A percentile compares a stretch with the other conserved stretches of the same genome.
Evolutionary conservation across 1,139 yeast species (phyloP).

Genomic region (Scheffersomyces insectosa): DNA sequence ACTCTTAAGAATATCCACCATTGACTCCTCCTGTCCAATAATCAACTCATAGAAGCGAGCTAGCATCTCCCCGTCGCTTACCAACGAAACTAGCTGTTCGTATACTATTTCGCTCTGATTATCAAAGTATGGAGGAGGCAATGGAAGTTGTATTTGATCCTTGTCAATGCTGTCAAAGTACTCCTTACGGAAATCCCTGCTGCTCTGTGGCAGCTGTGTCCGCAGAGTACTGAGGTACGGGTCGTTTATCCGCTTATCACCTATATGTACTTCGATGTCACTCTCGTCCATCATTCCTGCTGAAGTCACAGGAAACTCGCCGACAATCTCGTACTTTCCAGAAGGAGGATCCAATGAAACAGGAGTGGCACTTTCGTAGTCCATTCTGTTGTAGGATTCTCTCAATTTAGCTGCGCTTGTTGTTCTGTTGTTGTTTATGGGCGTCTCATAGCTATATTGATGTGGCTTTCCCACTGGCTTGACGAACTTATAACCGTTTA

Average conservation of each 20-base stretch:
- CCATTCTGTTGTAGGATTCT: slow-evolving; percentile 16
- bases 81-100: slow-evolving; percentile 18
- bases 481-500: slow-evolving; percentile 39
- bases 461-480: slow-evolving; percentile 17
- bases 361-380: slow-evolving; percentile 8
- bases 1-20: slow-evolving; percentile 34
- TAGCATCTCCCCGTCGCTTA: slow-evolving; percentile 24
- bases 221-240: slow-evolving; percentile 26
- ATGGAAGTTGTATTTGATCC: slow-evolving; percentile 10
- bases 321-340: slow-evolving; percentile 30
- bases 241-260: slow-evolving; percentile 43
- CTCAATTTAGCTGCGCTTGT: slow-evolving; percentile 11
- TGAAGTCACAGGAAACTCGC: slow-evolving; percentile 37
- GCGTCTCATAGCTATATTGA: slow-evolving; percentile 23
- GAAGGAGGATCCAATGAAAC: slow-evolving; percentile 3
- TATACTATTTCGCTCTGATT: slow-evolving; percentile 9
- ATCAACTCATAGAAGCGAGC: slow-evolving; percentile 29
- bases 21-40: slow-evolving; percentile 10
- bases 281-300: slow-evolving; percentile 42
- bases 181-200: slow-evolving; percentile 6
- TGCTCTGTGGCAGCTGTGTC: background rate
- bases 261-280: slow-evolving; percentile 35
- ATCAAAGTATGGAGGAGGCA: slow-evolving; percentile 13
- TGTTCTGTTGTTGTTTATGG: slow-evolving; percentile 12
- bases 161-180: slow-evolving; percentile 6